phyloP scores from a whole-genome alignment of 495 filamentous ascomycete genomes.

The Aspergillus funiculosus region DNA sequence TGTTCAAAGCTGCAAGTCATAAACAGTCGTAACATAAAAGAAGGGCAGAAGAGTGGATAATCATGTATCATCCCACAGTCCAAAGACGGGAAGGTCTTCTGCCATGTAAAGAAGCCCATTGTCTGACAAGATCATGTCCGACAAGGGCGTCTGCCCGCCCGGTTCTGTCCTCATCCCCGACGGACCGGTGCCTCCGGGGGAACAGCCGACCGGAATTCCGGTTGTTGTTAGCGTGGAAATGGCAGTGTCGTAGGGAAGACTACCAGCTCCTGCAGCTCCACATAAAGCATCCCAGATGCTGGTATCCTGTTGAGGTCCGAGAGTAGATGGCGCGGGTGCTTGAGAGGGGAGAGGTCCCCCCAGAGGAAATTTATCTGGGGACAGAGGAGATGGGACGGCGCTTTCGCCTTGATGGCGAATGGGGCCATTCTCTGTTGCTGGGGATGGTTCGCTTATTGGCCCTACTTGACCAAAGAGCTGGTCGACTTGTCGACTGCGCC shows the following conservation, averaged over 20 bases:
- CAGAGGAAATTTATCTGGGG: constrained; percentile 23
- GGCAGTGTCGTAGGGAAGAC: constrained; percentile 35
- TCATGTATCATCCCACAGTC: constrained; percentile 34
- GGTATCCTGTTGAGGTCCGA: constrained; percentile 15
- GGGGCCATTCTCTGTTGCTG: constrained; percentile 14
- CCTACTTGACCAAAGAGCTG: constrained; percentile 39
- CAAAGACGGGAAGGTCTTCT: constrained; percentile 36
- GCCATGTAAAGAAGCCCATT: constrained; percentile 40
- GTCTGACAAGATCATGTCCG: constrained; percentile 37
- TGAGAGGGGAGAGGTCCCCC: constrained; percentile 9
- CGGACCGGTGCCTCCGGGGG: constrained; percentile 38
- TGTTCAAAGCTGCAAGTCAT: too few relatives aligned
- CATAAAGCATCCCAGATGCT: constrained; percentile 35
- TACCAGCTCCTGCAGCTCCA: constrained; percentile 24
- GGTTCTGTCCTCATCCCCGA: constrained; percentile 8
- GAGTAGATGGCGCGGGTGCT: constrained; percentile 13
- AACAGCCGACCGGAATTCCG: constrained; percentile 37
- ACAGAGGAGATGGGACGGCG: constrained; percentile 22
- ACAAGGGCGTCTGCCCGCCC: constrained; percentile 33
- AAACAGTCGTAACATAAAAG: too few relatives aligned
- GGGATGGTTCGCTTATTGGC: constrained; percentile 17
- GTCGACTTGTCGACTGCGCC: constrained; percentile 35
- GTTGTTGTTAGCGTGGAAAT: constrained; percentile 48
- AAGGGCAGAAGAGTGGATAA: not conserved
- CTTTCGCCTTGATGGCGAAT: constrained; percentile 14